phyloP scores from a whole-genome alignment of 2,329 filamentous ascomycete genomes.

The Cercospora berteroae region DNA sequence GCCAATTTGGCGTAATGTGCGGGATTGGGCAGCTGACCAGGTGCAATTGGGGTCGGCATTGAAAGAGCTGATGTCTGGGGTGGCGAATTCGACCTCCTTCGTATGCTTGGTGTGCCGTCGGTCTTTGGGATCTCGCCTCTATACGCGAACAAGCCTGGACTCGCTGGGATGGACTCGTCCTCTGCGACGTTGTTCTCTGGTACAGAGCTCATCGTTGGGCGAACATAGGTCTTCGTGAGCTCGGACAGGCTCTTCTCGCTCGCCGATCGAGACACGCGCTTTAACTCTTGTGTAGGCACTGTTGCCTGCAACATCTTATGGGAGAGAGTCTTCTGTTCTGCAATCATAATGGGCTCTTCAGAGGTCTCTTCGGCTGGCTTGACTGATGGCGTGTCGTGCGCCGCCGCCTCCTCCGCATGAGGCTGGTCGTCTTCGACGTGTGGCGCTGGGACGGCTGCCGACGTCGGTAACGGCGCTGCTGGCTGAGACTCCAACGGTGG shows the following conservation, averaged over 20 bases:
- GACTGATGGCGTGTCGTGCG: background rate
- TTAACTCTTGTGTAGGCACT: background rate
- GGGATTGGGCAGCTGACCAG: slow-evolving; percentile 1
- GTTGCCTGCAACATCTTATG: background rate
- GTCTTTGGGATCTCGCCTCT: slow-evolving; percentile 29
- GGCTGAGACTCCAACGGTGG: background rate
- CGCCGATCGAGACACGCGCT: slow-evolving; percentile 12
- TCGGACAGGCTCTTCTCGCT: slow-evolving; percentile 28
- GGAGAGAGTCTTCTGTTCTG: background rate
- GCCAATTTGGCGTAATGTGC: slow-evolving; percentile 7
- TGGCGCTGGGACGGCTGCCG: background rate
- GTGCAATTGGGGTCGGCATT: background rate
- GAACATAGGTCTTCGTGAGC: slow-evolving; percentile 25
- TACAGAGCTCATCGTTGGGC: slow-evolving; percentile 29
- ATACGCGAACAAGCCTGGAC: slow-evolving; percentile 28
- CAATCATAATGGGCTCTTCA: background rate
- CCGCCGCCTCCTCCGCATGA: background rate
- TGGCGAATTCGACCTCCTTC: slow-evolving; percentile 14
- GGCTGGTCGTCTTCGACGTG: background rate
- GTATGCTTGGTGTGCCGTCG: slow-evolving; percentile 17
- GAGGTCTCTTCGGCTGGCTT: background rate
- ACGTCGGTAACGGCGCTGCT: background rate
- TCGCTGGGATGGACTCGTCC: slow-evolving; percentile 16
- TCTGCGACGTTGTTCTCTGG: slow-evolving; percentile 28
- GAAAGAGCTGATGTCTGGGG: background rate